Evolutionary conservation across 768 basidiomycete species (phyloP), one percentile per base, ranked within the genome.

Genomic region (Tremella yokohamensis): DNA sequence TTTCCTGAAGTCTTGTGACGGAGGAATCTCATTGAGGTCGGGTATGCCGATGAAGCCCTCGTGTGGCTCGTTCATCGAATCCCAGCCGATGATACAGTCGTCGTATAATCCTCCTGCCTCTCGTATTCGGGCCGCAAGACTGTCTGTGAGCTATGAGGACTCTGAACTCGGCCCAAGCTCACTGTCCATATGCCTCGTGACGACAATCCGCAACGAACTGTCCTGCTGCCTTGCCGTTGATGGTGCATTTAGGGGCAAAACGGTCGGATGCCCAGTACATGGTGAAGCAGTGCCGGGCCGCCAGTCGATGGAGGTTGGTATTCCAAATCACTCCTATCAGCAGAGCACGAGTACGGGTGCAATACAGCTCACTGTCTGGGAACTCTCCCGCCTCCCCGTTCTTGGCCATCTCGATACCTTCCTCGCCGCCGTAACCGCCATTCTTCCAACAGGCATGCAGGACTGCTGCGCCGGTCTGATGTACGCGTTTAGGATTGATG

Each of bases 71-170:
- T 99, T 98, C 76, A 97, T 79, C 65, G 85, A 87, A 73, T 99
- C 96, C 96, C 94, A 98, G 0, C 96, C 96, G 49, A 98, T 86
- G 11, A 99, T 83, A 63, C 90, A 92, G 40, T 85, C 84, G 26
- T 98, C 92, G 19, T 89, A 73, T 38, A 97, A 76, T 34, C 83
- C 86, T 0, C 87, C 87, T 0, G 85, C 85, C n/a, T 84, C 84
- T 4, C 81, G 40, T 52, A 96, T 85, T 37, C 83, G 81, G 73
- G 90, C 86, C 0, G 88, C 90, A 24, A 96, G 57, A 40, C 70
- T 72, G 39, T 26, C 13, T 8, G 40, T 52, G 8, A 25, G 13
- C 22, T 13, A 40, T 16, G 15, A 15, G n/a, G 4, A 45, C 4
- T 45, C 42, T 18, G 6, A 45, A 45, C 4, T 6, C n/a, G 42